Conservation (phyloP, 352 stramenopile genomes). For the Phytophthora pisi region DNA sequence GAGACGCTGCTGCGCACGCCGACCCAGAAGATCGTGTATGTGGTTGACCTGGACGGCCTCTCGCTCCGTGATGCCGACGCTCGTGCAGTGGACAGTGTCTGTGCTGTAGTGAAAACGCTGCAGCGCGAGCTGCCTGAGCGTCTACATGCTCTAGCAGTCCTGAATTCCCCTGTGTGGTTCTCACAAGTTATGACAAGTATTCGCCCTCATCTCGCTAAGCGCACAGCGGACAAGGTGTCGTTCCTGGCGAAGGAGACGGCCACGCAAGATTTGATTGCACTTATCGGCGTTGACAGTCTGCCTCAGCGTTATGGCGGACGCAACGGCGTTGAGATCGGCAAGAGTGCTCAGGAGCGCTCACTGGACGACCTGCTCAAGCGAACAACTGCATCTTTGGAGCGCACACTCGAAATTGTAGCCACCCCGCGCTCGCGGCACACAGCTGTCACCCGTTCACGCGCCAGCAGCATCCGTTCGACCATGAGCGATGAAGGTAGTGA, state of each 20-base stretch:
- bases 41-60: conserved; percentile 79
- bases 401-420: conserved; percentile 78
- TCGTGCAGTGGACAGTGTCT: conserved; percentile 66
- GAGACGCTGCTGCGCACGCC: conserved; percentile 67
- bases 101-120: conserved; percentile 56
- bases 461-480: conserved; percentile 40
- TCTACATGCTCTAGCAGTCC: conserved; percentile 59
- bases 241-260: conserved; percentile 56
- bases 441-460: conserved; percentile 31
- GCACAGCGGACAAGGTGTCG: conserved; percentile 68
- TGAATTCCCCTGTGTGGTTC: conserved; percentile 83
- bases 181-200: conserved; percentile 77
- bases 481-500: conserved; percentile 64
- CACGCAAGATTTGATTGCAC: conserved; percentile 52
- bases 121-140: conserved; percentile 72
- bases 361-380: conserved; percentile 70
- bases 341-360: conserved; percentile 75
- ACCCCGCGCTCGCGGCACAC: conserved; percentile 32
- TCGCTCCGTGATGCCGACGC: conserved; percentile 74
- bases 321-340: conserved; percentile 78
- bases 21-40: conserved; percentile 74
- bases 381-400: conserved; percentile 71
- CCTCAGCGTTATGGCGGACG: conserved; percentile 74
- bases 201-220: conserved; percentile 59
- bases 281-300: conserved; percentile 75